Evolutionary conservation across 768 basidiomycete species (phyloP), one percentile per base, ranked within the genome.

Genomic region (Cantharellus anzutake): DNA sequence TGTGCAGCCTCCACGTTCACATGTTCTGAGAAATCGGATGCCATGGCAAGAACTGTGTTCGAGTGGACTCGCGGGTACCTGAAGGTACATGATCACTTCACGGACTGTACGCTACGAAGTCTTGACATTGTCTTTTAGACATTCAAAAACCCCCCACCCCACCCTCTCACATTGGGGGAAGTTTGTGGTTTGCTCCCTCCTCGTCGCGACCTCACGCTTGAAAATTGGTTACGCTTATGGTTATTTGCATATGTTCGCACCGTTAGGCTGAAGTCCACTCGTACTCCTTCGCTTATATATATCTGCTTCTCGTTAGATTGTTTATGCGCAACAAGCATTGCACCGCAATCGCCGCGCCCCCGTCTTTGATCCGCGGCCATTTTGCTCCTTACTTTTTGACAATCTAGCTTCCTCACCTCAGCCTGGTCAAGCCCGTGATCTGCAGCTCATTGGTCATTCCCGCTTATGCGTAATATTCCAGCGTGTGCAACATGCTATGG

Each of bases 31-130:
- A 55, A 55, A 37, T 55, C 52, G 7, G 52, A 55, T 37, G 52
- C 52, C 11, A 55, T 55, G 52, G 52, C 52, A 7, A 11, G 52
- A 7, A 55, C 52, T 7, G 52, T 55, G 35, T 55, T 55, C 35
- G 52, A 55, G 52, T 55, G 52, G 52, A 55, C 52, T 37, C 52
- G 52, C 11, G 52, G 52, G 38, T 55, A 55, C 35, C 52, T 55
- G 11, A 55, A 55, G 52, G 52, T 55, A 55, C 11, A 37, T 37
- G 1, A 37, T 55, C 52, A 14, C 11, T 37, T 37, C 11, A 37
- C 7, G 52, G 14, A 37, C 7, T 55, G 29, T 55, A 11, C 1
- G 11, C 52, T 7, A 55, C 7, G 11, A 37, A 7, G 11, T 37
- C 52, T 55, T 37, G 7, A 7, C 7, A 7, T 37, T 7, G 7